phyloP scores from a whole-genome alignment of 1,284 basidiomycete species.

The Moniliophthora roreri region DNA sequence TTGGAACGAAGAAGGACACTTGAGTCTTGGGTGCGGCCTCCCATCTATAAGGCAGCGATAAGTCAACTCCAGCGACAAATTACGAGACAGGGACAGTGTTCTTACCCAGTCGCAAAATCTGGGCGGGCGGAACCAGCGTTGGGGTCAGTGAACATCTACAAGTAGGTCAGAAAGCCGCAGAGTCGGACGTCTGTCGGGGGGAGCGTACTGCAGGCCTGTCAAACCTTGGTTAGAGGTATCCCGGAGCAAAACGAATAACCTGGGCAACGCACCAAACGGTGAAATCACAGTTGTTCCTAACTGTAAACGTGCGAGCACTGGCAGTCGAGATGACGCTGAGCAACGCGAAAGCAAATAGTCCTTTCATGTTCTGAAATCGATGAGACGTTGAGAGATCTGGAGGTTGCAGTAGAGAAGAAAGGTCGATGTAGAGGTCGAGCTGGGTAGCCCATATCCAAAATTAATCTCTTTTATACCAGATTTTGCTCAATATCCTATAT shows the following conservation, averaged over 20 bases:
- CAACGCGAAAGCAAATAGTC: no score
- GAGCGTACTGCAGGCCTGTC: conserved; percentile 1
- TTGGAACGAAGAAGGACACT: conserved; percentile 42
- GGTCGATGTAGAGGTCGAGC: no score
- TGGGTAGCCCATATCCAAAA: no score
- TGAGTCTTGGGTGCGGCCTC: conserved; percentile 35
- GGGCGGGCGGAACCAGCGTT: conserved; percentile 18
- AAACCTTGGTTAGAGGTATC: not conserved
- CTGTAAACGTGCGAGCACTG: conserved; percentile 15
- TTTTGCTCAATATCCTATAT: no score
- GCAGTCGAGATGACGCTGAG: no score
- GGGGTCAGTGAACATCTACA: conserved; percentile 24
- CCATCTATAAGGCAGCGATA: conserved; percentile 33
- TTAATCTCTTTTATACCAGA: no score
- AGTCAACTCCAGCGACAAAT: not conserved
- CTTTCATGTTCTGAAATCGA: no score
- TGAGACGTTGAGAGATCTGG: no score
- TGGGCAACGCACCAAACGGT: conserved; percentile 10
- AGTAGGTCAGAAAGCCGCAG: not conserved
- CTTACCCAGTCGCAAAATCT: conserved; percentile 18
- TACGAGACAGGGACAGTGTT: conserved; percentile 5
- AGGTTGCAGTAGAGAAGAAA: no score
- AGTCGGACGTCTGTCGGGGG: not conserved
- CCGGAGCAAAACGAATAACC: not conserved
- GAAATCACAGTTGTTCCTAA: conserved; percentile 15